phyloP scores from a whole-genome alignment of 106 monocot species.

The Acanthochlamys bracteata region DNA sequence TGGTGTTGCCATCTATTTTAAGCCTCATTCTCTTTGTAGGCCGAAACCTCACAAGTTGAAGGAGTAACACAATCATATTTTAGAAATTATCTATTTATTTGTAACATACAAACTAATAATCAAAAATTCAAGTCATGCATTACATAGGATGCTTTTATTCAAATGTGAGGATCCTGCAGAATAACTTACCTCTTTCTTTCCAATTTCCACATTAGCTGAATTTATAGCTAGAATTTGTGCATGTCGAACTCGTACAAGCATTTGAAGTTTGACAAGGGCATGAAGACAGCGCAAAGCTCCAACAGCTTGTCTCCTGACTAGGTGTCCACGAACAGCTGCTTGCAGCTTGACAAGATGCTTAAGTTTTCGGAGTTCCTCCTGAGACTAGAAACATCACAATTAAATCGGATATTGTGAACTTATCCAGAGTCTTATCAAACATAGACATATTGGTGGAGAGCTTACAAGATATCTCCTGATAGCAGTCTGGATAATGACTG shows the following conservation, averaged over 20 bases:
- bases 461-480: conserved; percentile 68
- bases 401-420: no score
- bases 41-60: no score
- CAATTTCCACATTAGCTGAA: conserved; percentile 3
- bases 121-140: no score
- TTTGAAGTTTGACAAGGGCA: conserved; percentile 84
- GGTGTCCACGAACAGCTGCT: conserved; percentile 75
- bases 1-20: no score
- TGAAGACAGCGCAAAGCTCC: conserved; percentile 73
- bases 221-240: conserved; percentile 11
- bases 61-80: no score
- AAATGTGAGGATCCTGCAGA: no score
- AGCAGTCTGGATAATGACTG: conserved; percentile 60
- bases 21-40: no score
- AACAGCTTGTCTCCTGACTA: conserved; percentile 66
- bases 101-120: no score
- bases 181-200: not conserved
- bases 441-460: conserved; percentile 1
- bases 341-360: conserved; percentile 76
- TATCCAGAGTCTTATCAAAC: no score
- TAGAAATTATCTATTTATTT: no score
- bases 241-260: conserved; percentile 53
- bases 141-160: no score
- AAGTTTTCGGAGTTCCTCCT: conserved; percentile 38
- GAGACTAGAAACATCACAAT: conserved; percentile 31